Evolutionary conservation across 352 stramenopile genomes (phyloP).

Genomic region (Peronospora tabacina): DNA sequence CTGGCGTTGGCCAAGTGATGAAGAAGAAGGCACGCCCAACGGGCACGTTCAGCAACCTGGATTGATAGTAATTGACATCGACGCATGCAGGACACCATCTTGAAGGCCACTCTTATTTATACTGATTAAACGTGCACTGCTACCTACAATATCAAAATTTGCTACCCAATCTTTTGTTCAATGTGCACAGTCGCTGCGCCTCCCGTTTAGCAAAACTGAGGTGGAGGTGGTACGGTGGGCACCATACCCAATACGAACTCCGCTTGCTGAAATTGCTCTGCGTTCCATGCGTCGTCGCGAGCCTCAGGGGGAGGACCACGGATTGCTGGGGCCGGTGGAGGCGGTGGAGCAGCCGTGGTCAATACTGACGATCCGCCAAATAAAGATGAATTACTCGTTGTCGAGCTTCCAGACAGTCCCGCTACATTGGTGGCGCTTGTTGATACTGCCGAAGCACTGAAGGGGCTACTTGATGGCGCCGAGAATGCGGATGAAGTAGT

Average conservation of each 20-base stretch:
- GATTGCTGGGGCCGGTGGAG: slow-evolving; percentile 12
- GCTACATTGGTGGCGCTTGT: slow-evolving; percentile 10
- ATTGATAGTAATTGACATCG: slow-evolving; percentile 15
- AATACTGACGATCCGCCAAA: slow-evolving; percentile 11
- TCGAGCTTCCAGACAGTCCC: slow-evolving; percentile 8
- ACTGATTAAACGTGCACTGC: slow-evolving; percentile 11
- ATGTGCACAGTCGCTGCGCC: slow-evolving; percentile 3
- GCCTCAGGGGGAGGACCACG: slow-evolving; percentile 19
- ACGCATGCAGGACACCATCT: slow-evolving; percentile 5
- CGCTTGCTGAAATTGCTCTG: slow-evolving; percentile 41
- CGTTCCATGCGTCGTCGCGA: slow-evolving; percentile 59
- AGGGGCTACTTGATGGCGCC: slow-evolving; percentile 29
- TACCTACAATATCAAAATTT: slow-evolving; percentile 13
- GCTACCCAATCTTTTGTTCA: slow-evolving; percentile 7
- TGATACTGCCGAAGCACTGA: slow-evolving; percentile 17
- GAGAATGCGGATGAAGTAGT: slow-evolving; percentile 17
- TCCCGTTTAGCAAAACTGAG: slow-evolving; percentile 38
- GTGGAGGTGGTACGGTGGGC: slow-evolving; percentile 44
- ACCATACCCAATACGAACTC: slow-evolving; percentile 57
- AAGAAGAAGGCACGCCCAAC: slow-evolving; percentile 38
- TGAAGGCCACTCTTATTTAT: slow-evolving; percentile 24
- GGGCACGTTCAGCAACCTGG: slow-evolving; percentile 29
- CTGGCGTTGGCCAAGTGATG: slow-evolving; percentile 39
- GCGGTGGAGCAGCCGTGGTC: slow-evolving; percentile 8
- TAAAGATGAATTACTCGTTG: slow-evolving; percentile 8